Base-by-base conservation (phyloP, 2,329 filamentous ascomycete genomes). In the Fusarium sp. region DNA sequence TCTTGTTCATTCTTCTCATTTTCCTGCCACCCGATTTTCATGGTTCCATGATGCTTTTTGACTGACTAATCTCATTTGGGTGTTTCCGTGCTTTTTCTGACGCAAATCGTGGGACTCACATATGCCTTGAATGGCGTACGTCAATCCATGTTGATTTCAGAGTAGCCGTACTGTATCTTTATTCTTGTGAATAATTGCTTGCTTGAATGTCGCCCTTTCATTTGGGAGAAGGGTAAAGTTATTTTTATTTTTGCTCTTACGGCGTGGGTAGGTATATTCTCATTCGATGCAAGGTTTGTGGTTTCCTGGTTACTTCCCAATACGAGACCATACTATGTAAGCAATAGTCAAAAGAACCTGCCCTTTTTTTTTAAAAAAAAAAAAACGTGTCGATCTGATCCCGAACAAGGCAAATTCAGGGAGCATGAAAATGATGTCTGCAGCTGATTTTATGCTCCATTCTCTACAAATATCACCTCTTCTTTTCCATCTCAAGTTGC, bases 301-400 rank as follows among this genome's bases (percentile, higher is more conserved):
- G 65, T 58, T 45, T 25, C 50, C 63, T 30, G 48, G 58, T 73
- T 45, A 59, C 61, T 70, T 68, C 70, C 72, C 72, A 73, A 74
- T 71, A 65, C 37, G 59, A 53, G 60, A 34, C 28, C 30, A 61
- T 64, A 52, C 21, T 21, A 21, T 21, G 21, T 21, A 21, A 41
- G 9, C 23, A 18, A n/a, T 51, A 26, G 13, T 41, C 31, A 31
- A 58, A 41, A 42, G 51, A 54, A 49, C 49, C 25, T 34, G 56
- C 31, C 28, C 37, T 58, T 49, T 71, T 72, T 57, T 51, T n/a
- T n/a, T n/a, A n/a, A n/a, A n/a, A n/a, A n/a, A n/a, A n/a, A n/a
- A n/a, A 61, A 59, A 62, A n/a, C 34, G 26, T 58, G 72, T 58
- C 61, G 70, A 70, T 72, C 65, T 59, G 46, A 46, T 50, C 45